Percentiles rank a stretch among this genome's conserved stretches.
phyloP scores from a whole-genome alignment of 306 rosid species.

The Gillenia trifoliata region DNA sequence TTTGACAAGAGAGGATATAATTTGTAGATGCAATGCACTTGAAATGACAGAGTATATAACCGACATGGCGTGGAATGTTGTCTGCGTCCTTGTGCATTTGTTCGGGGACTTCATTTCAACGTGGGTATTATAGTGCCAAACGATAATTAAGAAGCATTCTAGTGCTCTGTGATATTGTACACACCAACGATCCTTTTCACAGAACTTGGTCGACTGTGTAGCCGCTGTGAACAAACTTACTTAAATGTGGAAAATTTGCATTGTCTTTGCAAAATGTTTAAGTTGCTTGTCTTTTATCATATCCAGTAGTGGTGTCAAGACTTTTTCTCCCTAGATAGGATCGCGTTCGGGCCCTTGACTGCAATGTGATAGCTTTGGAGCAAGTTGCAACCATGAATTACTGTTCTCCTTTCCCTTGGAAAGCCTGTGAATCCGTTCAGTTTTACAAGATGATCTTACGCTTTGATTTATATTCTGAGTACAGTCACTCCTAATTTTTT shows the following conservation, averaged over 20 bases:
- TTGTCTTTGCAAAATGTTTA: neutral
- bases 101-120: neutral
- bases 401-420: neutral
- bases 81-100: neutral
- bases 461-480: neutral
- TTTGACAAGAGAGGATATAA: too few species aligned
- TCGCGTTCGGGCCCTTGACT: neutral
- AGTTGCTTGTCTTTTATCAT: neutral
- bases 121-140: too few species aligned
- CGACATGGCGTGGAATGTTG: neutral
- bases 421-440: neutral
- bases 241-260: neutral
- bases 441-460: neutral
- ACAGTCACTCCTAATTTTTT: neutral
- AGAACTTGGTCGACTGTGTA: neutral
- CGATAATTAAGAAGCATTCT: neutral
- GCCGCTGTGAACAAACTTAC: neutral
- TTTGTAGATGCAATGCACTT: neutral
- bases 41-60: too few species aligned
- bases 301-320: neutral
- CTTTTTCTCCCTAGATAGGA: neutral
- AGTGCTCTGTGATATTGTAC: neutral
- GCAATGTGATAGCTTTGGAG: neutral
- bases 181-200: neutral
- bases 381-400: neutral